Evolutionary conservation across 768 basidiomycete genomes (phyloP).

Genomic region (Mycena vitilis): DNA sequence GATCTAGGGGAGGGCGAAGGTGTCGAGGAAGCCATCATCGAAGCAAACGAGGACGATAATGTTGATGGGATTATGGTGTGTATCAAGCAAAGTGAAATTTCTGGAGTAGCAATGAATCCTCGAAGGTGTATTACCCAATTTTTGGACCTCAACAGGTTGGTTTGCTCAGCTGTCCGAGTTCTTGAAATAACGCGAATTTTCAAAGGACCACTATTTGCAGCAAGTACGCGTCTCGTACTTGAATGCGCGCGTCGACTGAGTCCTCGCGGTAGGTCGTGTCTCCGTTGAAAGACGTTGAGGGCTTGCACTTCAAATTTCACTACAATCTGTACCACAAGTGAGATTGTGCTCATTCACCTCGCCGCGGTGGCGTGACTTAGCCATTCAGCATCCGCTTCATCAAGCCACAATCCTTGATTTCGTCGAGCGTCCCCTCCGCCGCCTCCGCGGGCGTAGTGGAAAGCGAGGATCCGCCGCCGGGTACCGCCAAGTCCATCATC

Average conservation of each 20-base stretch:
- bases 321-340: conserved; percentile 97
- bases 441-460: conserved; percentile 49
- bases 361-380: conserved; percentile 6
- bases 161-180: conserved; percentile 28
- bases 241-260: conserved; percentile 11
- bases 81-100: conserved; percentile 31
- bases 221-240: conserved; percentile 63
- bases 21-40: conserved; percentile 95
- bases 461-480: conserved; percentile 77
- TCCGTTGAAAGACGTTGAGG: conserved; percentile 97
- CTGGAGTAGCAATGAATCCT: conserved; percentile 4
- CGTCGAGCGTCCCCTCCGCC: conserved; percentile 56
- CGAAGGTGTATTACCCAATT: conserved; percentile 94
- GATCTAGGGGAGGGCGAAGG: conserved; percentile 83
- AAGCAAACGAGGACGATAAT: conserved; percentile 88
- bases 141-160: conserved; percentile 89
- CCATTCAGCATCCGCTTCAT: conserved; percentile 90
- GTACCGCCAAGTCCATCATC: conserved; percentile 94
- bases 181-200: conserved; percentile 13
- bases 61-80: conserved; percentile 95
- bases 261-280: conserved; percentile 79
- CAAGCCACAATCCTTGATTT: conserved; percentile 75
- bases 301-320: conserved; percentile 95
- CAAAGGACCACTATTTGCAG: conserved; percentile 94
- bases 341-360: conserved; percentile 32